phyloP scores from a whole-genome alignment of 73 alveolate species.

The Halteria grandinella region DNA sequence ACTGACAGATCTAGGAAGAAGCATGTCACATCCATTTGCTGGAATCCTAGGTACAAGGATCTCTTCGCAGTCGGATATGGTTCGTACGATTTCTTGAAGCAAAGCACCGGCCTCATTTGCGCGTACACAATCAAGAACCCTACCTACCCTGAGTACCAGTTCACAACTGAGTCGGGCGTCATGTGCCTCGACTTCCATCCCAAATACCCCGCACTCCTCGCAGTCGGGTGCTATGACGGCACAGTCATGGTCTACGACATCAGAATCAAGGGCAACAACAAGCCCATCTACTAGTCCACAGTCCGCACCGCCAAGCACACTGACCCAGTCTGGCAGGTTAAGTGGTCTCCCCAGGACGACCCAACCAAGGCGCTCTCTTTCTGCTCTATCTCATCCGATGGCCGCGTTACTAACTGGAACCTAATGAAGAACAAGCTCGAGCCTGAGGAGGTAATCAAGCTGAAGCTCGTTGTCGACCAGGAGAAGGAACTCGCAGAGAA shows the following conservation, averaged over 20 bases:
- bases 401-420: constrained; percentile 98
- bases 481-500: constrained; percentile 77
- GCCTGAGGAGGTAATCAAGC: constrained; percentile 87
- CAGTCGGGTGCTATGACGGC: constrained; percentile 99
- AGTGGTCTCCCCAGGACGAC: constrained; percentile 94
- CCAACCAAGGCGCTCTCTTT: constrained; percentile 84
- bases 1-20: constrained; percentile 97
- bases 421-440: constrained; percentile 96
- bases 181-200: constrained; percentile 99
- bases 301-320: constrained; percentile 99
- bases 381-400: constrained; percentile 99
- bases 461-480: constrained; percentile 74
- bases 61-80: constrained; percentile 99
- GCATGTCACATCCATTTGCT: constrained; percentile 97
- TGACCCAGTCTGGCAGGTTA: constrained; percentile 99
- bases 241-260: constrained; percentile 99
- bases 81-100: constrained; percentile 93
- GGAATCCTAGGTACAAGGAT: constrained; percentile 99
- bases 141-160: constrained; percentile 98
- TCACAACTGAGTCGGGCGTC: constrained; percentile 98
- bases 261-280: constrained; percentile 90
- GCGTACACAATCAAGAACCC: constrained; percentile 98
- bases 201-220: constrained; percentile 96
- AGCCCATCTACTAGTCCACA: constrained; percentile 96
- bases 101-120: constrained; percentile 97